These are phyloP conservation scores for Erodium chrysanthum DNA, from an alignment of 441 rosid genomes.

Conservation along the genomic window DNA sequence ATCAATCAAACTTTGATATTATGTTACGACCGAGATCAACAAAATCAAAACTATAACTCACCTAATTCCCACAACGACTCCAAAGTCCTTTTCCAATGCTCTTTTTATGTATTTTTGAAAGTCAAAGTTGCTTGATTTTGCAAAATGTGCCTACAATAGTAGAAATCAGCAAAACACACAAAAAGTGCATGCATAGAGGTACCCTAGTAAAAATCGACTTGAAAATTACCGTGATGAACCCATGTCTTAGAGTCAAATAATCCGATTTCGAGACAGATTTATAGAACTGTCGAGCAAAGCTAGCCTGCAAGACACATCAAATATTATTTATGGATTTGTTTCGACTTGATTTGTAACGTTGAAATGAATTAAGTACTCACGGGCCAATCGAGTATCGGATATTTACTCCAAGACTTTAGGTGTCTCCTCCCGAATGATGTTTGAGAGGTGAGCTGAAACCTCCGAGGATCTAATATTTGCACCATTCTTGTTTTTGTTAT, in stretches of 20 bases:
- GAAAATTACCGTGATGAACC: conserved; percentile 46
- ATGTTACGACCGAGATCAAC: no score
- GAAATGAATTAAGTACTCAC: conserved; percentile 16
- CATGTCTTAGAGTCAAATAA: conserved; percentile 58
- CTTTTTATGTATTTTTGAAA: conserved; percentile 58
- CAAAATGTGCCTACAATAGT: conserved; percentile 48
- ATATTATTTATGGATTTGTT: no score
- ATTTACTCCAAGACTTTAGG: conserved; percentile 36
- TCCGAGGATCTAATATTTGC: conserved; percentile 33
- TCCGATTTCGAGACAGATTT: conserved; percentile 53
- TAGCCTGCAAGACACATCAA: conserved; percentile 23
- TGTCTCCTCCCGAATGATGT: conserved; percentile 50
- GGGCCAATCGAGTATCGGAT: conserved; percentile 36
- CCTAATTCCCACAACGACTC: conserved; percentile 53
- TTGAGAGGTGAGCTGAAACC: conserved; percentile 42
- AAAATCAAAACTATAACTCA: conserved; percentile 5
- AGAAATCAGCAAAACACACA: no score
- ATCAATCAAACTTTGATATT: no score
- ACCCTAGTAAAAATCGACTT: no score
- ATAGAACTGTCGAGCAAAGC: conserved; percentile 50
- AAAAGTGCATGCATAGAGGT: no score
- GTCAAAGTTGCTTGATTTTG: conserved; percentile 40
- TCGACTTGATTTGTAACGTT: neutral
- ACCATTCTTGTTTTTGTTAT: neutral
- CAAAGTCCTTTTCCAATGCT: conserved; percentile 59